Base-by-base conservation (phyloP, 2,329 filamentous ascomycete species). In the Biscogniauxia sp. region DNA sequence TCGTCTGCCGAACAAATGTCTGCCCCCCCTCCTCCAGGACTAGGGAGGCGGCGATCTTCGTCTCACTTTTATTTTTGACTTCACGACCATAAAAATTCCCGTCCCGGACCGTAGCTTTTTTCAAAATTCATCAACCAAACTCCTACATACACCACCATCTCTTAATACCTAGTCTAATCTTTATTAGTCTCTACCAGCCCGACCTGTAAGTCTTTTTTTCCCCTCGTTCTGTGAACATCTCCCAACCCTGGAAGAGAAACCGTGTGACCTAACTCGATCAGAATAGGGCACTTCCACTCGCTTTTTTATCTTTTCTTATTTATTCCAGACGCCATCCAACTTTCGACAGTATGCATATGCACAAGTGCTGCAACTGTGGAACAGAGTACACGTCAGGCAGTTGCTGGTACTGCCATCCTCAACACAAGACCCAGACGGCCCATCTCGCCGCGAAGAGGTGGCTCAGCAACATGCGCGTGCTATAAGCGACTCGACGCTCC, bases 391-490 rank as follows among this genome's bases (percentile, higher is more conserved):
- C 69, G 51, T 70, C 68, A 52, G 72, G 71, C 56, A 73, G 71
- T 70, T 74, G 72, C 69, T 74, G 72, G 72, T 74, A 74, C 66
- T 74, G 72, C 64, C 72, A 74, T 68, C 72, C 72, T 56, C 72
- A 74, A 64, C 66, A 71, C 65, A 71, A 62, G 63, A 58, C 63
- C 61, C 61, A 68, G 53, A 58, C 50, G 37, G 37, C 37, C 15
- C 37, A 45, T 45, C 11, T 45, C 37, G 37, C 37, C 37, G 37
- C 37, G 26, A 45, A 45, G 37, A 45, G 37, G 19, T 51, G 20
- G 50, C 50, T 51, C 50, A 51, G 50, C 50, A 25, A 51, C 50
- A 25, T 51, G 19, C 50, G 19, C 51, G 50, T 51, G 19, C 50
- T 20, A 51, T 51, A 25, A 51, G 50, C 50, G 19, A 51, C 17